Base-by-base conservation (phyloP, 768 basidiomycete species). In the Pisolithus albus region DNA sequence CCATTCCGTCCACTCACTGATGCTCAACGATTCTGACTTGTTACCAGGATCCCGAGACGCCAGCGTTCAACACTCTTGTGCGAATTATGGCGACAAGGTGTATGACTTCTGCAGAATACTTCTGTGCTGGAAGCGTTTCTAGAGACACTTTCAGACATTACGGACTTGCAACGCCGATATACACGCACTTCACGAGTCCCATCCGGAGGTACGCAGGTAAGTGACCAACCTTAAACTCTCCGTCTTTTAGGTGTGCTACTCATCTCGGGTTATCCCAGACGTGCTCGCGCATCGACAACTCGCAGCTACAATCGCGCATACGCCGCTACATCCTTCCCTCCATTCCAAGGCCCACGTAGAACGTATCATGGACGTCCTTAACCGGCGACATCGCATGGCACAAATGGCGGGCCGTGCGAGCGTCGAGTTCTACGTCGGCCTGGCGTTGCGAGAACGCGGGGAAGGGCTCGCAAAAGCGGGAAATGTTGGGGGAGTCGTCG, bases 21-120 rank as follows among this genome's bases (percentile, higher is more conserved):
- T 18, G 32, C 11, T 34, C 34, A 34, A 34, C 13, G 13, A 34
- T 34, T 34, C 34, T 15, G 11, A 4, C 34, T 13, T 15, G 34
- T 15, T 34, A 4, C 37, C 52, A 94, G 92, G 92, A 96, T 62
- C 77, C 86, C 0, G 67, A 70, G 16, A 83, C 92, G 59, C 89
- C 93, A 0, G 84, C 91, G 0, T 98, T 99, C 76, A 99, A 98
- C 61, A 98, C 93, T 0, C 80, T 98, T 16, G 95, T 99, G 36
- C 84, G 96, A 39, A 98, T 99, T 67, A 97, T 99, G 94, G 94
- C 96, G 3, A 98, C 95, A 3, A 77, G 96, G 28, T 97, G 96
- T 66, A 99, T 99, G 96, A 76, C 97, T 23, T 86, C 94, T 0
- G 96, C 96, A 18, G 96, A 99, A 66, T 99, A 99, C 67, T 97